phyloP scores from a whole-genome alignment of 176 grass and related monocot species.

The Carex pumila region DNA sequence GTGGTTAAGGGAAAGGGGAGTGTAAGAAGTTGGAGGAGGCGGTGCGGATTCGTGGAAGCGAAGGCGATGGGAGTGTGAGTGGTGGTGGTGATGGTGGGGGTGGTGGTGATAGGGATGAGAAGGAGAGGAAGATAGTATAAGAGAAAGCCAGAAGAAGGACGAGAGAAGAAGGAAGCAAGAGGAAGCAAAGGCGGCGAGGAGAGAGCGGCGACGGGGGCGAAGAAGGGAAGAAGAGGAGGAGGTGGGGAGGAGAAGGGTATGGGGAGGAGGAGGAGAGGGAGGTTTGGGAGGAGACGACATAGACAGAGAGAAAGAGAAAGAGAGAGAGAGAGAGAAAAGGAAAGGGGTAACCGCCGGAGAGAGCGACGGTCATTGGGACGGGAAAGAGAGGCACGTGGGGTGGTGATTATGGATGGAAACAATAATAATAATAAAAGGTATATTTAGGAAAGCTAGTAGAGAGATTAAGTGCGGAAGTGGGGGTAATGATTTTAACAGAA shows the following conservation, averaged over 20 bases:
- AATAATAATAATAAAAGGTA: background rate
- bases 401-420: background rate
- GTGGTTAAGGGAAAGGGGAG: slow-evolving; percentile 46
- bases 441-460: background rate
- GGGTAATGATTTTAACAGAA: too few species aligned
- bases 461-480: too few species aligned
- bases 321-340: background rate
- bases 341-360: background rate
- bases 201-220: slow-evolving; percentile 34
- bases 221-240: slow-evolving; percentile 32
- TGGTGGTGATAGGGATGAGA: slow-evolving; percentile 22
- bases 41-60: slow-evolving; percentile 34
- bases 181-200: slow-evolving; percentile 17
- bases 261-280: slow-evolving; percentile 14
- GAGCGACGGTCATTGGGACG: slow-evolving; percentile 16
- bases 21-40: slow-evolving; percentile 28
- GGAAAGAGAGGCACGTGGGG: background rate
- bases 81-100: background rate
- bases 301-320: background rate
- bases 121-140: slow-evolving; percentile 30
- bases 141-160: slow-evolving; percentile 39
- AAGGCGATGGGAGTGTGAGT: slow-evolving; percentile 30
- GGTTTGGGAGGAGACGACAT: slow-evolving; percentile 11
- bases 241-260: background rate
- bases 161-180: slow-evolving; percentile 16